Conservation (phyloP, 352 stramenopile genomes). For the Phytophthora agathidicida region DNA sequence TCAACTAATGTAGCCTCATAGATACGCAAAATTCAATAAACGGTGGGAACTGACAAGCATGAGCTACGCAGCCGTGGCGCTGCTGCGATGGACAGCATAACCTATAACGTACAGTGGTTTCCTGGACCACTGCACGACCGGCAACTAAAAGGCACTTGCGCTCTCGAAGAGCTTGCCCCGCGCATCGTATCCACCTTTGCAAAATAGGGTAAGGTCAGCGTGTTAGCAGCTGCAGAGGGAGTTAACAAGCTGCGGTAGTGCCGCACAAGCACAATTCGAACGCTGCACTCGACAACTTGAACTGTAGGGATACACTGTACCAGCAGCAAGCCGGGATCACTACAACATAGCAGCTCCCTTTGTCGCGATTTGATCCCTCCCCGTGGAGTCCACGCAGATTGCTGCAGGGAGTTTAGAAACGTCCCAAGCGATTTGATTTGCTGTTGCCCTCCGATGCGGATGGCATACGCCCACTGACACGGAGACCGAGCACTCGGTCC, state of each 20-base stretch:
- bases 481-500: too few relatives aligned
- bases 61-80: too few relatives aligned
- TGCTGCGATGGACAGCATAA: not conserved
- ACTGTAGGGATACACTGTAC: too few relatives aligned
- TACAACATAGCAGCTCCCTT: not conserved
- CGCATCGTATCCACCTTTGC: too few relatives aligned
- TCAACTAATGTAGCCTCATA: constrained; percentile 4
- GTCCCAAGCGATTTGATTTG: constrained; percentile 24
- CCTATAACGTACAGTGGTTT: too few relatives aligned
- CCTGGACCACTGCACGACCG: too few relatives aligned
- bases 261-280: too few relatives aligned
- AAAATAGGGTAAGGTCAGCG: constrained; percentile 16
- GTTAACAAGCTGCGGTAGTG: constrained; percentile 11
- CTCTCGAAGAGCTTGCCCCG: too few relatives aligned
- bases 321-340: too few relatives aligned
- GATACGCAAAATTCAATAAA: constrained; percentile 9
- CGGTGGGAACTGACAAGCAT: constrained; percentile 9
- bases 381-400: too few relatives aligned
- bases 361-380: not conserved
- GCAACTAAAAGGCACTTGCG: too few relatives aligned
- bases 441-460: constrained; percentile 1
- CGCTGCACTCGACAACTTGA: not conserved
- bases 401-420: constrained; percentile 14
- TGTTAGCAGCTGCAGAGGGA: constrained; percentile 10
- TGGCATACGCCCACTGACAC: too few relatives aligned